Evolutionary conservation across 2,329 filamentous ascomycete species (phyloP), one percentile per base, ranked within the genome.

Genomic region (Calonectria fujianensis): DNA sequence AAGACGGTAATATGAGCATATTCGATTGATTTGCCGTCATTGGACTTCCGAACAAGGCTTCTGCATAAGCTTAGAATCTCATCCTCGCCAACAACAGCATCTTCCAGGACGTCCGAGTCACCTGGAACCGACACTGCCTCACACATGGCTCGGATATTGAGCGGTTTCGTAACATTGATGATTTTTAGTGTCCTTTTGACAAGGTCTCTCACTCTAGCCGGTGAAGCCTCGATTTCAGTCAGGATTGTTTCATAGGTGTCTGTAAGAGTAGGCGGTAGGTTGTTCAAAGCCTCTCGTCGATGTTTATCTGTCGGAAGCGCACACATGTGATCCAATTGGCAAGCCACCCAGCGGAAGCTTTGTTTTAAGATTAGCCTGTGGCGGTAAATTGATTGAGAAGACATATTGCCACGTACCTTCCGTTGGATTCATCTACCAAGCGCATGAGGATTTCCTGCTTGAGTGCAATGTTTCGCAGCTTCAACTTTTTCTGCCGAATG

Each of bases 311-410:
- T 64, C n/a, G 61, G 39, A 32, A 64, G 61, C 14, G 11, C 37
- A n/a, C 61, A 64, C 20, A 64, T 64, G 29, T 64, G 27, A 48
- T 64, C 61, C 16, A 64, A 14, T 48, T 64, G 61, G 39, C 61
- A 64, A 13, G 61, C 16, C 2, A 48, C 61, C 61, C 61, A 64
- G 2, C 27, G 39, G 39, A 64, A 64, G 3, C 61, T 64, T 37
- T 16, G 4, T 2, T 7, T 14, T 0, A 18, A 2, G 5, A n/a
- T 48, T 31, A 64, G 37, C 24, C 14, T 4, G 31, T n/a, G 13
- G 18, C 11, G 8, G 6, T 0, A 63, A 18, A 31, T 6, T 4
- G 4, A 31, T 31, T 41, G 11, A 31, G 0, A 10, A 3, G 4
- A 8, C 10, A 8, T 31, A n/a, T 48, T 14, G 32, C 5, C 32